Evolutionary conservation across 2,329 filamentous ascomycete genomes (phyloP), one percentile per base, ranked within the genome.

Genomic region (Fusarium musae): DNA sequence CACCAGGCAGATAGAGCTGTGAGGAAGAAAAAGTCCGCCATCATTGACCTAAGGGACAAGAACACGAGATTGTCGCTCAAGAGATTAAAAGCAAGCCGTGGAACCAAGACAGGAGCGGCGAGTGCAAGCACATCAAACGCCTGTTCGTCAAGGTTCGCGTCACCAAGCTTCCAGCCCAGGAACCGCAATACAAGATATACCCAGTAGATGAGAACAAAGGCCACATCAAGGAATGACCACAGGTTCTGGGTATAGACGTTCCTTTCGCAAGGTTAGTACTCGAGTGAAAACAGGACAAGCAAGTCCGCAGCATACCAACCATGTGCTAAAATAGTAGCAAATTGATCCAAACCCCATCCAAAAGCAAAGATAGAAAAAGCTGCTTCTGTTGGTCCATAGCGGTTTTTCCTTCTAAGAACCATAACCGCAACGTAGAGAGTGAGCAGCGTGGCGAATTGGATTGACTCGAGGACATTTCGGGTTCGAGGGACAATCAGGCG

Each of bases 21-120:
- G 6, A 96, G 85, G 52, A 94, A 85, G n/a, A 92, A 90, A 77
- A 97, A 97, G 78, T 97, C 92, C 11, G 90, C 90, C 89, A 97
- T 93, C 93, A 96, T 96, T 12, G 93, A 93, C 54, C 93, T 87
- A 6, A 97, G 84, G 0, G 93, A 93, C 62, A 97, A 87, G 78
- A 97, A 95, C 3, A 96, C 89, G 81, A 97, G 88, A 77, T 96
- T 96, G 78, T 96, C 93, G 0, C 93, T 93, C 79, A 96, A 89
- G 53, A 96, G 79, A 73, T 94, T 96, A 82, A 97, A 96, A 7
- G 94, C 94, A 23, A 97, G 83, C 4, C 94, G 89, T 2, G 94
- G 93, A 12, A 96, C 87, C 5, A 96, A 85, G 12, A 96, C 90
- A 0, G 93, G 93, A 2, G 93, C 93, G 3, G 89, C 94, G 79